Conservation (phyloP, 1,139 yeast genomes). For the Yamadazyma friedrichii region DNA sequence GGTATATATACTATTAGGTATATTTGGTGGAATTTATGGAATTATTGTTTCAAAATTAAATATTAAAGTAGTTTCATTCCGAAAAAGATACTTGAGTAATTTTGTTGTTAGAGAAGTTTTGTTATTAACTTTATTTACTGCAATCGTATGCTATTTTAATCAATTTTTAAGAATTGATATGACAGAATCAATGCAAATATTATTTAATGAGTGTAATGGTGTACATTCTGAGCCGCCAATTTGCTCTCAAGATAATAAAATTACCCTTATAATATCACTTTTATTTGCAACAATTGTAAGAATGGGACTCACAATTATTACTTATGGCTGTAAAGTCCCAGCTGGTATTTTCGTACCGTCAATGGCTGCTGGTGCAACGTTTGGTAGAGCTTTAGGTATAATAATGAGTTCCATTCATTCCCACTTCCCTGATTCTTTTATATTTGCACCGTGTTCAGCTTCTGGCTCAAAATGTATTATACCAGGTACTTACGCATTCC, state of each 20-base stretch:
- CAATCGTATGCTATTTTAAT: conserved; percentile 79
- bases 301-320: conserved; percentile 67
- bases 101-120: conserved; percentile 72
- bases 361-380: conserved; percentile 94
- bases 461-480: conserved; percentile 56
- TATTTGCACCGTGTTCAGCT: conserved; percentile 49
- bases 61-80: conserved; percentile 71
- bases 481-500: conserved; percentile 91
- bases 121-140: conserved; percentile 65
- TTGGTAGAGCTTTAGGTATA: conserved; percentile 83
- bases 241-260: conserved; percentile 46
- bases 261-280: conserved; percentile 47
- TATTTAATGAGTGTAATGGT: conserved; percentile 80
- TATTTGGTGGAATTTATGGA: conserved; percentile 92
- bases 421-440: conserved; percentile 33
- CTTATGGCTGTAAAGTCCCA: conserved; percentile 92
- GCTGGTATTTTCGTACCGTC: conserved; percentile 97
- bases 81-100: conserved; percentile 63
- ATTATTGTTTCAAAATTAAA: conserved; percentile 77
- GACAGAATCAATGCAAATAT: conserved; percentile 91
- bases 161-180: conserved; percentile 80
- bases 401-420: conserved; percentile 59
- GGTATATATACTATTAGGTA: conserved; percentile 72
- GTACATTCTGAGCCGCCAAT: conserved; percentile 34
- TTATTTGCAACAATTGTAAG: conserved; percentile 72